phyloP scores from a whole-genome alignment of 2,329 filamentous ascomycete species.

The Phaeophleospora eucalypticola region DNA sequence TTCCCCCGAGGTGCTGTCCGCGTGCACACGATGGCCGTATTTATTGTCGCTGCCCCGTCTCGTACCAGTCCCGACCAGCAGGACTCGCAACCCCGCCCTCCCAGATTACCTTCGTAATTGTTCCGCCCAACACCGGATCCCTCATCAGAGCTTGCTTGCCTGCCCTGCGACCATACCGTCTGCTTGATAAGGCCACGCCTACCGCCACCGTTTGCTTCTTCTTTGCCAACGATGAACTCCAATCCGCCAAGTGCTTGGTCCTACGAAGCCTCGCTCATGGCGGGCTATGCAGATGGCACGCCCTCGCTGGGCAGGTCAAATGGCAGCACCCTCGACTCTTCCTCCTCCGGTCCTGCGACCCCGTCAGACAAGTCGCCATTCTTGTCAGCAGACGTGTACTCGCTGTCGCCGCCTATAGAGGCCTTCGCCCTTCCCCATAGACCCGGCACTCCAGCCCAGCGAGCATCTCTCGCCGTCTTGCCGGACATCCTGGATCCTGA shows the following conservation, averaged over 20 bases:
- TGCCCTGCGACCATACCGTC: too few relatives aligned
- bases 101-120: too few relatives aligned
- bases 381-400: conserved; percentile 12
- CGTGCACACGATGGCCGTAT: too few relatives aligned
- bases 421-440: conserved; percentile 12
- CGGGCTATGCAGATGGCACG: conserved; percentile 6
- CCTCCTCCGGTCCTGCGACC: conserved; percentile 11
- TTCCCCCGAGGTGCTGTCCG: too few relatives aligned
- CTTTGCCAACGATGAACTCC: not conserved
- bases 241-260: not conserved
- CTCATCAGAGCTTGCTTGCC: too few relatives aligned
- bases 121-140: too few relatives aligned
- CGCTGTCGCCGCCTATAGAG: conserved; percentile 13
- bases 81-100: too few relatives aligned
- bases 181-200: too few relatives aligned
- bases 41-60: too few relatives aligned
- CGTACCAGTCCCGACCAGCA: too few relatives aligned
- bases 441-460: conserved; percentile 12
- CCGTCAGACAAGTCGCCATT: conserved; percentile 15
- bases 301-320: conserved; percentile 17
- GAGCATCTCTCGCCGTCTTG: conserved; percentile 7
- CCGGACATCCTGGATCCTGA: conserved; percentile 19
- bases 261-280: conserved; percentile 4
- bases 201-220: too few relatives aligned
- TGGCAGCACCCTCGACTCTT: conserved; percentile 13